Conservation (phyloP, 352 stramenopile genomes). For the Globisporangium irregulare region DNA sequence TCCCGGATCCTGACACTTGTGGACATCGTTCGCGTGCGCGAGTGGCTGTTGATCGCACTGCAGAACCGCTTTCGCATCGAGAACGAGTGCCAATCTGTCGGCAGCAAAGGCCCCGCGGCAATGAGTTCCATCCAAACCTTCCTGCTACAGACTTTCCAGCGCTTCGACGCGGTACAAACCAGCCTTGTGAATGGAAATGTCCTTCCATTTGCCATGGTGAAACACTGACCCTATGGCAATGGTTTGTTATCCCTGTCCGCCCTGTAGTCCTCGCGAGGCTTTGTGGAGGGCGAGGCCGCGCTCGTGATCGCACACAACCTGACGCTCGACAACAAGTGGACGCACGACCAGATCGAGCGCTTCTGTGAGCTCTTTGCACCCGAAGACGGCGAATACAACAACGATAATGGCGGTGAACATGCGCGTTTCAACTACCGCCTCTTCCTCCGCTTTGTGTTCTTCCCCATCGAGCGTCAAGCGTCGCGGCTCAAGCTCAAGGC, state of each 20-base stretch:
- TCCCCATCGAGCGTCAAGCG: slow-evolving; percentile 26
- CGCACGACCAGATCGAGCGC: slow-evolving; percentile 24
- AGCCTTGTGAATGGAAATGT: not conserved
- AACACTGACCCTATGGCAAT: not conserved
- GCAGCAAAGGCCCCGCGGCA: not conserved
- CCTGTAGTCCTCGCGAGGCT: slow-evolving; percentile 17
- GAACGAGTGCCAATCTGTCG: not conserved
- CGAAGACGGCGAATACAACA: slow-evolving; percentile 17
- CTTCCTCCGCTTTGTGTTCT: slow-evolving; percentile 60
- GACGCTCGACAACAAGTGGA: slow-evolving; percentile 31
- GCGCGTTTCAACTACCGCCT: slow-evolving; percentile 37
- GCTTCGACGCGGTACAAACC: slow-evolving; percentile 28
- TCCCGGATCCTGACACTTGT: slow-evolving; percentile 30
- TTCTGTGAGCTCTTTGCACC: slow-evolving; percentile 36
- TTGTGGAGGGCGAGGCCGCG: slow-evolving; percentile 25
- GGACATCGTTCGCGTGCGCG: slow-evolving; percentile 25
- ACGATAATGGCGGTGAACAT: not conserved
- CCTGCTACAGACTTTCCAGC: slow-evolving; percentile 23
- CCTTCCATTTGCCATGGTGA: not conserved
- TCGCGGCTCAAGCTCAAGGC: slow-evolving; percentile 13
- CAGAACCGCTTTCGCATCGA: slow-evolving; percentile 17
- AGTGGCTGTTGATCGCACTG: slow-evolving; percentile 34
- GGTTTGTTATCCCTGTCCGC: not conserved
- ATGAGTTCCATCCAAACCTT: slow-evolving; percentile 17
- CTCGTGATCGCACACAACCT: slow-evolving; percentile 31